Evolutionary conservation across 192 early-diverging fungal species (phyloP).

Genomic region (Kickxella alabastrina): DNA sequence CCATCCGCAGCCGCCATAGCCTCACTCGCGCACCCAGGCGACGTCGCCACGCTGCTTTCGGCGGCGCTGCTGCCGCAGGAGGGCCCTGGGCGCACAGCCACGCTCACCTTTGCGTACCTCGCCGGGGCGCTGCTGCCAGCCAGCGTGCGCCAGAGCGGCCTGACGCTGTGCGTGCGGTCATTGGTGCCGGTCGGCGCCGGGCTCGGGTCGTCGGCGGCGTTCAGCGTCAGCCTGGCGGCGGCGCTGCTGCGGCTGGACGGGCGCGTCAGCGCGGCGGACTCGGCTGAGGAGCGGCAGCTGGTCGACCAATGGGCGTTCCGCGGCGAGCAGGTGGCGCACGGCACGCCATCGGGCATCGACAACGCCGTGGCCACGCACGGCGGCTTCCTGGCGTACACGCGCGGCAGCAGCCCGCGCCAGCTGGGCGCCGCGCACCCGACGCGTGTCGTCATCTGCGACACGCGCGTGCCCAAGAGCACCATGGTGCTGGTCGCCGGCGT

Average conservation of each 20-base stretch:
- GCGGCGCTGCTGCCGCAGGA: constrained; percentile 1
- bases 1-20: constrained; percentile 15
- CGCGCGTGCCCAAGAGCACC: constrained; percentile 85
- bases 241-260: constrained; percentile 65
- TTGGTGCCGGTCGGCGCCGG: constrained; percentile 88
- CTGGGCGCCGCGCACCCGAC: constrained; percentile 59
- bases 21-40: constrained; percentile 15
- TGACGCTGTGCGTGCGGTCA: constrained; percentile 68
- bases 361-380: constrained; percentile 88
- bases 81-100: constrained; percentile 49
- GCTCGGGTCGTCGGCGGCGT: constrained; percentile 94
- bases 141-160: constrained; percentile 6
- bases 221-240: constrained; percentile 73
- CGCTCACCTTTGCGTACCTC: constrained; percentile 68
- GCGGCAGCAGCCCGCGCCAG: constrained; percentile 53
- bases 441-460: constrained; percentile 84
- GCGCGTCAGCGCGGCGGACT: constrained; percentile 10
- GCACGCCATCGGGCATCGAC: constrained; percentile 92
- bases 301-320: constrained; percentile 91
- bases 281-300: constrained; percentile 33
- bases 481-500: constrained; percentile 81
- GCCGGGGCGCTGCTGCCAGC: constrained; percentile 40
- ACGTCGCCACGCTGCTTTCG: background rate
- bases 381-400: constrained; percentile 70
- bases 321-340: constrained; percentile 93